A percentile compares a stretch with the other conserved stretches of the same genome.
These are phyloP conservation scores for Suillus cothurnatus DNA, from an alignment of 768 basidiomycete species.

Conservation along the genomic window DNA sequence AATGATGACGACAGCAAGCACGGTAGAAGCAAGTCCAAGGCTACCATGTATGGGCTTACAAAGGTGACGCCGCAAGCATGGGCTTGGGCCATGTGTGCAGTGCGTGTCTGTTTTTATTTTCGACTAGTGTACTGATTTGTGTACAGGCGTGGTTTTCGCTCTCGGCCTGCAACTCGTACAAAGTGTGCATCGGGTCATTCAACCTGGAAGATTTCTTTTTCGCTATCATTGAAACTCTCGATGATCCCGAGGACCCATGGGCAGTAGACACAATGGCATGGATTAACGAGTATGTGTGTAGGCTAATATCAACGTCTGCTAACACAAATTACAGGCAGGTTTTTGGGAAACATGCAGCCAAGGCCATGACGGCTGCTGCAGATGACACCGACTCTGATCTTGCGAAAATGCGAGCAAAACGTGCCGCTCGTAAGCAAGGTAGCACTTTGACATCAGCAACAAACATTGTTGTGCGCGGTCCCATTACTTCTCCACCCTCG, in stretches of 20 bases:
- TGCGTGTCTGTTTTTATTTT: background rate
- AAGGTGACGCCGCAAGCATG: too few species aligned
- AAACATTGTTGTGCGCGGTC: background rate
- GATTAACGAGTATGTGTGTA: background rate
- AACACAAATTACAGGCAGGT: background rate
- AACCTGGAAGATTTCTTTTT: constrained; percentile 1
- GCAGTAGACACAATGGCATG: background rate
- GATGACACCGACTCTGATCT: background rate
- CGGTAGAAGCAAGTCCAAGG: too few species aligned
- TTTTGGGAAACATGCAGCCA: background rate
- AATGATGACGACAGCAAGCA: too few species aligned
- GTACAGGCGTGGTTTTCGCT: background rate
- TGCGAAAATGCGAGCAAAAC: background rate
- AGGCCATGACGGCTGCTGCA: background rate
- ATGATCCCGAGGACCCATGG: background rate
- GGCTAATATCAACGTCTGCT: background rate
- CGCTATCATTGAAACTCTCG: background rate
- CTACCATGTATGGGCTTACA: too few species aligned
- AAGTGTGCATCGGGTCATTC: background rate
- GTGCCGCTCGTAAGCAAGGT: background rate
- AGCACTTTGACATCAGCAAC: background rate
- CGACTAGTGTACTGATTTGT: background rate
- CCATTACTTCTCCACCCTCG: too few species aligned
- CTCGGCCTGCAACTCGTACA: background rate
- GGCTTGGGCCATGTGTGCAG: too few species aligned